A percentile compares a stretch with the other conserved stretches of the same genome.
Conservation (phyloP, 805 yeast species). For the Saccharomycopsis sp. region DNA sequence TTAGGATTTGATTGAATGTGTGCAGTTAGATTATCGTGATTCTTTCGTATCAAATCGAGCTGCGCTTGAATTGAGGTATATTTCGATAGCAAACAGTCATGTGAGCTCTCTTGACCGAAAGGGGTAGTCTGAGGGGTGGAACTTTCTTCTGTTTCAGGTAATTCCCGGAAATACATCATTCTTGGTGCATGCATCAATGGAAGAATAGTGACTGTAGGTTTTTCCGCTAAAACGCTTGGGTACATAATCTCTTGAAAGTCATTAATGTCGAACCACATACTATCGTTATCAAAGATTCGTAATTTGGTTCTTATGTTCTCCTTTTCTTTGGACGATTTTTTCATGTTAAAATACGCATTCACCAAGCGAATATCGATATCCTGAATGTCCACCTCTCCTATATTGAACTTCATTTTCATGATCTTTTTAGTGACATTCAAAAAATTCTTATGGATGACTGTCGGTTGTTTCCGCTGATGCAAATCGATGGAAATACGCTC, state of each 20-base stretch:
- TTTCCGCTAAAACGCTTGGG: constrained; percentile 31
- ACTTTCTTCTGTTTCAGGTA: constrained; percentile 24
- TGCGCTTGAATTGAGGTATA: constrained; percentile 23
- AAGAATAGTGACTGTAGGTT: constrained; percentile 40
- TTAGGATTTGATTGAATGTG: constrained; percentile 2
- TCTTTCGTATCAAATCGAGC: constrained; percentile 20
- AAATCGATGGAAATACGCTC: constrained; percentile 53
- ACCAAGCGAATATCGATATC: constrained; percentile 56
- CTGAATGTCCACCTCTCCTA: constrained; percentile 53
- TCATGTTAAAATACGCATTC: constrained; percentile 38
- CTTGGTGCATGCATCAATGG: constrained; percentile 66
- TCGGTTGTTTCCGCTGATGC: constrained; percentile 52
- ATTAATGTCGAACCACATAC: constrained; percentile 52
- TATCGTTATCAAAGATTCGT: constrained; percentile 45
- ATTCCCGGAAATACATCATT: constrained; percentile 62
- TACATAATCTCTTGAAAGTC: constrained; percentile 56
- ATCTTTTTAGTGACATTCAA: constrained; percentile 40
- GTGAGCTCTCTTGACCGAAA: constrained; percentile 51
- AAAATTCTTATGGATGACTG: constrained; percentile 39
- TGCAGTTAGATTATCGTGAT: constrained; percentile 19
- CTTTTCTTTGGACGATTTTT: constrained; percentile 20
- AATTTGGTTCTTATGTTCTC: constrained; percentile 21
- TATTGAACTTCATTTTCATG: constrained; percentile 52
- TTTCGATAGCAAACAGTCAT: constrained; percentile 46
- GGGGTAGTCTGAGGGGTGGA: constrained; percentile 26